phyloP scores from a whole-genome alignment of 2,329 filamentous ascomycete genomes.

The Macrophomina phaseolina region DNA sequence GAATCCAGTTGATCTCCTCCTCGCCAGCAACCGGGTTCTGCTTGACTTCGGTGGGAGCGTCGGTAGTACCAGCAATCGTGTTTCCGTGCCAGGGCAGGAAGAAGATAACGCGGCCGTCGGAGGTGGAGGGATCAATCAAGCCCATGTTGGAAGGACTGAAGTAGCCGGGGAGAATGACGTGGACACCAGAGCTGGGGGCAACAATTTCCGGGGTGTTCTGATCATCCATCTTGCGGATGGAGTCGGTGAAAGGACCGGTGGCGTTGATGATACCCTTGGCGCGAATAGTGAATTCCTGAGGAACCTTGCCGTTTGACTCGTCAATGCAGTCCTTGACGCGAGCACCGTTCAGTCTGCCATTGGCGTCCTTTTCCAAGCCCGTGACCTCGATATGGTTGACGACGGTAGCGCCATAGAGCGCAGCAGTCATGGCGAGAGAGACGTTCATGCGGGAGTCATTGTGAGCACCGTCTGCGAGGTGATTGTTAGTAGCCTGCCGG shows the following conservation, averaged over 20 bases:
- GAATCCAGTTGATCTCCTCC: constrained; percentile 86
- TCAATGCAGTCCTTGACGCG: constrained; percentile 72
- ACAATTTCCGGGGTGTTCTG: constrained; percentile 75
- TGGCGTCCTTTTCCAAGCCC: constrained; percentile 73
- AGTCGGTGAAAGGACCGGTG: constrained; percentile 86
- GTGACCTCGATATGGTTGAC: constrained; percentile 86
- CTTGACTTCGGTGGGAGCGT: constrained; percentile 74
- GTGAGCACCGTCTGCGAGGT: constrained; percentile 73
- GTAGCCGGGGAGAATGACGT: constrained; percentile 86
- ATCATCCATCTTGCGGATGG: constrained; percentile 85
- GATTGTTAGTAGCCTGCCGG: constrained; percentile 34
- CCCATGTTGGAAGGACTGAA: constrained; percentile 87
- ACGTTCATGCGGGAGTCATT: constrained; percentile 95
- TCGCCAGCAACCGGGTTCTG: constrained; percentile 78
- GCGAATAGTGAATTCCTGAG: constrained; percentile 71
- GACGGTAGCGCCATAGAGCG: constrained; percentile 82
- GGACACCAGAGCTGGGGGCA: constrained; percentile 82
- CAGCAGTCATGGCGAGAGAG: constrained; percentile 84
- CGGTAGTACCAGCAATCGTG: constrained; percentile 88
- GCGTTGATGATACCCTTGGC: constrained; percentile 87
- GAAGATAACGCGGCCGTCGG: constrained; percentile 89
- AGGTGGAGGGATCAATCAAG: constrained; percentile 83
- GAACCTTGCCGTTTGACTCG: constrained; percentile 66
- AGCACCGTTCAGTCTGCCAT: constrained; percentile 76
- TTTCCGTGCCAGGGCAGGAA: constrained; percentile 94